Evolutionary conservation across 1,139 yeast genomes (phyloP), one percentile per base, ranked within the genome.

Genomic region (Yamadazyma dushanensis): DNA sequence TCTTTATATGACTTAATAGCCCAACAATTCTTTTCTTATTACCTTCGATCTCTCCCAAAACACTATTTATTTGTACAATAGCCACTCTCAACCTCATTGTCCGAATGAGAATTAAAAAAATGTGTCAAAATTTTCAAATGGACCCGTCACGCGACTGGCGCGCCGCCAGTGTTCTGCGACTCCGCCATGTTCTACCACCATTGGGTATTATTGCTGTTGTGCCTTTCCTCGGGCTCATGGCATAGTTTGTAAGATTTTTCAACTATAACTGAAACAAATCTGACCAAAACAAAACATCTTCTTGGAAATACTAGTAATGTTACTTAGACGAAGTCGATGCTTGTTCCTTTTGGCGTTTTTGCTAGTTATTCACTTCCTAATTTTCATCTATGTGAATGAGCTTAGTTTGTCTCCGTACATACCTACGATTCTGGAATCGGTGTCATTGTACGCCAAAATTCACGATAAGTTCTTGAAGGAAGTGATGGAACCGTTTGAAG

Each of bases 61-160:
- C 56, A 0, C 95, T 85, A 49, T 82, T 83, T 36, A 82, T 56
- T 51, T 87, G 96, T 3, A 86, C 66, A 14, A 80, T 70, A 0
- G 90, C 94, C 5, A 86, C 68, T 39, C 76, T 68, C 3, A 60
- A 37, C 35, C 48, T 57, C 61, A 58, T 59, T 8, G 4, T 6
- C 3, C 6, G n/a, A 17, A 9, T 19, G 21, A 19, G 9, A 19
- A 19, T 19, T 19, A n/a, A n/a, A n/a, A n/a, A n/a, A n/a, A n/a
- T n/a, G n/a, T n/a, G n/a, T n/a, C n/a, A n/a, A n/a, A n/a, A n/a
- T n/a, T n/a, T n/a, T n/a, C n/a, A n/a, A n/a, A n/a, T n/a, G n/a
- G n/a, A n/a, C n/a, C n/a, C n/a, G n/a, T n/a, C n/a, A n/a, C n/a
- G n/a, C n/a, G n/a, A n/a, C n/a, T n/a, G n/a, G n/a, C n/a, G 13